Base-by-base conservation (phyloP, 164 flowering plant genomes). In the Stephania yunnanensis region DNA sequence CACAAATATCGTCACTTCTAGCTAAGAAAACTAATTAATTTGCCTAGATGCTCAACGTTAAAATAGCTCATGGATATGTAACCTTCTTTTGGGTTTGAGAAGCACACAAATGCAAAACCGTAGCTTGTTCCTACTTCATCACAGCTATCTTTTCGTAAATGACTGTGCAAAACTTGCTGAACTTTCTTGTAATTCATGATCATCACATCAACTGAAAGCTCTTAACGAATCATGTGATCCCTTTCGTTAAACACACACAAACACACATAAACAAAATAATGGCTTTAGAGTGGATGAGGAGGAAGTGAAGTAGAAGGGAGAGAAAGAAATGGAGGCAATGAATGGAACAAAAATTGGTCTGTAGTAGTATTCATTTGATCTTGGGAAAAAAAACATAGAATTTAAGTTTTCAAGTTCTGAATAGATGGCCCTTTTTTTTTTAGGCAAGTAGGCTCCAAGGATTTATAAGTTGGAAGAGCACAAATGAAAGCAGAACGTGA, bases 71-170 rank as follows among this genome's bases (percentile, higher is more conserved):
- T 89, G 80, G 97, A 97, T 78, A 83, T 89, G 77, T 50, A 79
- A 22, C 97, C 97, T 82, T 92, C 97, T 71, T 90, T 92, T n/a
- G 93, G 85, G 48, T 80, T 84, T 20, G 97, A 89, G 83, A 91
- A 94, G 82, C 95, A 90, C 9, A 95, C 93, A 87, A 94, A 95
- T 70, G 94, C 98, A 85, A 93, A 91, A 12, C 98, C 97, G 74
- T 85, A 90, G 75, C 86, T 89, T 20, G 84, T 80, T 70, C 98
- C 97, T 74, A 85, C 89, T 1, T 89, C 86, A 83, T 91, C 90
- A 44, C 85, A 84, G 97, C 91, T n/a, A 91, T 68, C 80, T 88
- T 89, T 20, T 81, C 86, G 65, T 97, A 92, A 72, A 92, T 90
- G 42, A 92, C 87, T 5, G 81, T 80, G 61, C 98, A 97, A 84